Base-by-base conservation (phyloP, 768 basidiomycete genomes). In the Sarcomyxa edulis region DNA sequence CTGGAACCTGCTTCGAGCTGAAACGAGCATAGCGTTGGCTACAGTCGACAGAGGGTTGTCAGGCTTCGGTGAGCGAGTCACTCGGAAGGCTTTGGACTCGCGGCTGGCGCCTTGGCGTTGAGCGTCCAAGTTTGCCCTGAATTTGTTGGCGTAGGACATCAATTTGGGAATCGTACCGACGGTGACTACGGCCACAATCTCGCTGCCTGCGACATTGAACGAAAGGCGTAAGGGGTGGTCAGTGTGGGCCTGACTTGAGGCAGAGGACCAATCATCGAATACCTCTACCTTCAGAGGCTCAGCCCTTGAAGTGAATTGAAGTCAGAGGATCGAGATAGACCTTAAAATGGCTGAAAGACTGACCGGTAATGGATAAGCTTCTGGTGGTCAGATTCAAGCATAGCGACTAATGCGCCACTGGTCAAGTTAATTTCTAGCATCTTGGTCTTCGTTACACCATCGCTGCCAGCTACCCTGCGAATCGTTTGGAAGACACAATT, bases 31-130 rank as follows among this genome's bases (percentile, higher is more conserved):
- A 21, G 88, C 85, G 45, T 85, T 78, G 2, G 90, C 89, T n/a
- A 92, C 87, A 9, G 84, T 77, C 2, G 86, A 87, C 11, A 93
- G 64, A 2, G 89, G 81, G 46, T 89, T 90, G 35, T 81, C 81
- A 6, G 84, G 84, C 50, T 76, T 82, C 5, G 84, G 81, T 5
- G 71, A 65, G n/a, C 75, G 75, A 10, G 78, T 77, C n/a, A 73
- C 70, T 16, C 83, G 70, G 68, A 87, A 93, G 1, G 82, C 79
- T 42, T 72, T 72, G 1, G 89, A 91, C 60, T 90, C 87, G 26
- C 78, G 70, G 45, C 78, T 79, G 3, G 91, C 91, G 1, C 83
- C 86, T 46, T 80, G 74, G 30, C 75, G 70, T 54, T 93, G 89
- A 5, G 72, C 65, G 26, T 82, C 75, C 20, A 94, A 61, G 51